Conservation (phyloP, 805 yeast species). For the Spathaspora passalidarum region DNA sequence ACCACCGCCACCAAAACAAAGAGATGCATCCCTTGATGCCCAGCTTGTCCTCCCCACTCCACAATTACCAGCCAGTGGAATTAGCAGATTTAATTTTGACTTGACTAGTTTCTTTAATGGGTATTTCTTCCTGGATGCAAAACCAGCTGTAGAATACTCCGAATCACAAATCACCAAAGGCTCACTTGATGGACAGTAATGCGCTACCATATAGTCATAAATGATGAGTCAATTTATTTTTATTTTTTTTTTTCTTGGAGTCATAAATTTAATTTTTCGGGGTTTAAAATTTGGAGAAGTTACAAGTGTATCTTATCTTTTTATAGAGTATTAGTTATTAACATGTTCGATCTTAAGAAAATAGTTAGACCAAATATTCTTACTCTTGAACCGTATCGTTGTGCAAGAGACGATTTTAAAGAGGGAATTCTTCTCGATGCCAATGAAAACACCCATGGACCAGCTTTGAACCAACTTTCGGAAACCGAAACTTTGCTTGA, state of each 20-base stretch:
- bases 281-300: not conserved
- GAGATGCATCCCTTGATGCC: constrained; percentile 2
- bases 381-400: constrained; percentile 83
- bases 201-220: not conserved
- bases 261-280: not conserved
- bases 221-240: not conserved
- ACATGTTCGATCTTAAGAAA: constrained; percentile 48
- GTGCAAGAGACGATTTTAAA: constrained; percentile 94
- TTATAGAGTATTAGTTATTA: not conserved
- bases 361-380: constrained; percentile 84
- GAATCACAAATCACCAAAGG: constrained; percentile 5
- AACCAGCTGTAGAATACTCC: constrained; percentile 3
- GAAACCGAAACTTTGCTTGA: constrained; percentile 48
- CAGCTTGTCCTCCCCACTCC: not conserved
- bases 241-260: not conserved
- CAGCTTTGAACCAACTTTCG: constrained; percentile 53
- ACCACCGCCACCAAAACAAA: not conserved
- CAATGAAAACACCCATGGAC: constrained; percentile 93
- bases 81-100: not conserved
- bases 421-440: constrained; percentile 91
- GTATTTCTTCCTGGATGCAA: constrained; percentile 5
- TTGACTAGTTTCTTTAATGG: constrained; percentile 5
- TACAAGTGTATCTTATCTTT: not conserved
- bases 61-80: no score
- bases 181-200: not conserved